Conservation (phyloP, 177 flowering plant species). For the Vitis hybrid region DNA sequence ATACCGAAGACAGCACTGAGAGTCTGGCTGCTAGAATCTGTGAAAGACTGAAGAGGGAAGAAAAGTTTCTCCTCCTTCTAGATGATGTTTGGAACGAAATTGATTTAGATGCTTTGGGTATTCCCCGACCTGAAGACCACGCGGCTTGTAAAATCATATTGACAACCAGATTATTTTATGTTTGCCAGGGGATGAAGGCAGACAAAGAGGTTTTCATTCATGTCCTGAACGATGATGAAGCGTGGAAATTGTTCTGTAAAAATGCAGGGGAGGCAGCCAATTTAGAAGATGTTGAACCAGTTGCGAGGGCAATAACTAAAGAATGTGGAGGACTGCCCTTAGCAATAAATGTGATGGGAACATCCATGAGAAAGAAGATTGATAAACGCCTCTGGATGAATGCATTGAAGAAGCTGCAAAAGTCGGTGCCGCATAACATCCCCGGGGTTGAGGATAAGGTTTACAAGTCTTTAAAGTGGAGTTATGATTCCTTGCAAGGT, state of each 20-base stretch:
- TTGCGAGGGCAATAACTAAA: conserved; percentile 6
- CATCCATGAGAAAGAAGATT: conserved; percentile 15
- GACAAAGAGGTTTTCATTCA: conserved; percentile 9
- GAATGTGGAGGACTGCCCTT: conserved; percentile 20
- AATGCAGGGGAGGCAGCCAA: conserved; percentile 6
- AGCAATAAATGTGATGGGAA: conserved; percentile 15
- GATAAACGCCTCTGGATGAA: conserved; percentile 12
- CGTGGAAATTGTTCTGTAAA: conserved; percentile 14
- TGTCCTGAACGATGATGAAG: conserved; percentile 9
- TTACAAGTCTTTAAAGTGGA: conserved; percentile 17
- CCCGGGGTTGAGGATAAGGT: conserved; percentile 12
- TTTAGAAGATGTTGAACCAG: background rate
- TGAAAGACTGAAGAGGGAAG: background rate
- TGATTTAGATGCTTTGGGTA: conserved; percentile 15
- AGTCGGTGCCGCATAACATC: conserved; percentile 8
- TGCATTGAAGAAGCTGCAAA: conserved; percentile 13
- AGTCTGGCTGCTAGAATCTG: conserved; percentile 7
- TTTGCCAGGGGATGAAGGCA: conserved; percentile 11
- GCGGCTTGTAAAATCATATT: conserved; percentile 13
- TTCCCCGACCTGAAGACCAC: conserved; percentile 10
- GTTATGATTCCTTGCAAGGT: conserved; percentile 20
- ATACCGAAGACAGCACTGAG: background rate
- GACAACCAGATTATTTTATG: conserved; percentile 11
- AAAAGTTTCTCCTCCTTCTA: conserved; percentile 17
- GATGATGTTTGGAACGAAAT: conserved; percentile 34